Base-by-base conservation (phyloP, 2,329 filamentous ascomycete species). In the Hortaea sp. region DNA sequence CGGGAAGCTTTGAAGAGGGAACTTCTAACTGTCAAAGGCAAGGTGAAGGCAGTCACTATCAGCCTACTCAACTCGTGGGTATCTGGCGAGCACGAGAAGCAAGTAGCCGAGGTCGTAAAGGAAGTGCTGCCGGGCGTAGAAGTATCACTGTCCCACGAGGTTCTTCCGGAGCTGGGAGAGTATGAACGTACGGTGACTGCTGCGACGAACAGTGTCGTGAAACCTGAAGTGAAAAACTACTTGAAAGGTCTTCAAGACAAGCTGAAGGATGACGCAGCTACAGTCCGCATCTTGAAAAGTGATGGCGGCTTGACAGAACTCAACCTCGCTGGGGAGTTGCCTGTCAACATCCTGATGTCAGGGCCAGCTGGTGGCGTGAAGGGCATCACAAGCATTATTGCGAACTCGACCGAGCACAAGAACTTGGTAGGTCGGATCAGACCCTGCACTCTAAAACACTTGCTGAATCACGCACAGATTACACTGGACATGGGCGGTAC, bases 401-500 rank as follows among this genome's bases (percentile, higher is more conserved):
- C 56, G 6, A 57, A 54, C 35, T 47, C 56, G 2, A 58, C 56
- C 7, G 49, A 51, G 41, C 51, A 58, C 48, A 58, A 58, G 45
- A 56, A 58, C 41, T 41, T 58, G 13, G 40, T 42, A 42, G 9
- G n/a, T 40, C 9, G 10, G 13, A 9, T 10, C 10, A 5, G 2
- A 29, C 29, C 9, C 29, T 12, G 27, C 29, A 42, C 29, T n/a
- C 39, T 40, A 13, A 35, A 35, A 9, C 32, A 12, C 32, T 35
- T 35, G 32, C 9, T 9, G 32, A n/a, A 35, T 39, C 37, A 35
- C 32, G 32, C n/a, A 12, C 32, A 42, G 42, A 55, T 58, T 41
- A 57, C 56, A 4, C 48, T 57, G 13, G 56, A 58, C 38, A 57
- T 58, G 54, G 56, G 56, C 38, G 56, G 56, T 20, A 58, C 56